A percentile compares a stretch with the other conserved stretches of the same genome.
These are phyloP conservation scores for Stephanodiscus triporus DNA, from an alignment of 108 stramenopile genomes.

Conservation along the genomic window DNA sequence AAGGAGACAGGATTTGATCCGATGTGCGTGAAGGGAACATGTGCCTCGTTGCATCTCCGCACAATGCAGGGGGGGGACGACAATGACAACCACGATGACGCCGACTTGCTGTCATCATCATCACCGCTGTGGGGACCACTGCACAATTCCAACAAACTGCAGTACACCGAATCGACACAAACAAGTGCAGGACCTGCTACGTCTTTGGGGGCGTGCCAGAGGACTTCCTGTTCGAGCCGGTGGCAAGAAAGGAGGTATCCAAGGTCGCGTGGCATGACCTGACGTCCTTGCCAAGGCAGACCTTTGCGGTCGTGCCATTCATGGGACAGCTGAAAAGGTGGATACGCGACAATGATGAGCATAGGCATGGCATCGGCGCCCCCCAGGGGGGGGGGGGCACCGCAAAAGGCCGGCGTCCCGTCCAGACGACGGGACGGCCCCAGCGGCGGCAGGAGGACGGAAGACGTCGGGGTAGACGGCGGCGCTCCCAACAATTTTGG, in stretches of 20 bases:
- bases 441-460: background rate
- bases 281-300: conserved; percentile 62
- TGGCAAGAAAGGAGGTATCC: conserved; percentile 84
- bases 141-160: conserved; percentile 55
- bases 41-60: conserved; percentile 37
- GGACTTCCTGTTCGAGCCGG: conserved; percentile 83
- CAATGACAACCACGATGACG: background rate
- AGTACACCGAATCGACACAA: conserved; percentile 60
- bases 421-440: background rate
- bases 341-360: conserved; percentile 54
- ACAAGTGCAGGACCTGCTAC: conserved; percentile 76
- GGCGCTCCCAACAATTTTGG: conserved; percentile 20
- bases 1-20: conserved; percentile 94
- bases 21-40: conserved; percentile 34
- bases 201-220: conserved; percentile 83
- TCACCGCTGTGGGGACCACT: conserved; percentile 56
- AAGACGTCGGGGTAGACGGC: too few species aligned
- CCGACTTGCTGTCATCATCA: background rate
- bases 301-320: conserved; percentile 80
- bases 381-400: too few species aligned
- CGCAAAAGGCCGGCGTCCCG: too few species aligned
- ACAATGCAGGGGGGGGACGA: conserved; percentile 18
- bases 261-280: conserved; percentile 69
- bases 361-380: background rate
- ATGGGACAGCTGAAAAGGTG: conserved; percentile 63